phyloP scores from a whole-genome alignment of 306 rosid genomes.

The Luffa acutangula region DNA sequence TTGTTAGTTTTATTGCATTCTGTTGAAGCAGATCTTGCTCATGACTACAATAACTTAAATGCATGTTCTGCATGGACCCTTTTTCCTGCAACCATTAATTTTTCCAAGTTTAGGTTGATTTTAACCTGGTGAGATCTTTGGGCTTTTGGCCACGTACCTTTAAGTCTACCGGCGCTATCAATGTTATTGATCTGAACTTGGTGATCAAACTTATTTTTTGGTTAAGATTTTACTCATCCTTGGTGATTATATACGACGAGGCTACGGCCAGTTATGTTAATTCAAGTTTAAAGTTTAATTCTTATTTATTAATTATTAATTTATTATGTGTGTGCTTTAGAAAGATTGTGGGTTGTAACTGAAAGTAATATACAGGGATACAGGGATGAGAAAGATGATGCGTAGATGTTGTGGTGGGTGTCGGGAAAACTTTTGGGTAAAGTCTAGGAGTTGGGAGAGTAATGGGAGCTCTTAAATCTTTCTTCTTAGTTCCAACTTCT shows the following conservation, averaged over 20 bases:
- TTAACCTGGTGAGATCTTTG: background rate
- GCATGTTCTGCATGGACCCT: background rate
- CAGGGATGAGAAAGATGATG: background rate
- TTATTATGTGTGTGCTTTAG: background rate
- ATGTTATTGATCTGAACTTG: background rate
- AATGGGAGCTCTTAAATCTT: background rate
- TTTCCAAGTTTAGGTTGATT: background rate
- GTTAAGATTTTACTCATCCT: background rate
- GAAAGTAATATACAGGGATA: background rate
- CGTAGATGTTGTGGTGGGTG: background rate
- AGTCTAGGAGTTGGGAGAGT: background rate
- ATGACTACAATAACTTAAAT: background rate
- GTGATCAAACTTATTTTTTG: background rate
- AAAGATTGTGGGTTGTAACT: background rate
- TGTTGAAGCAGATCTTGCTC: background rate
- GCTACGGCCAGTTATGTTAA: background rate
- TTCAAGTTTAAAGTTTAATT: background rate
- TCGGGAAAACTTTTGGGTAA: background rate
- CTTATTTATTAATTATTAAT: background rate
- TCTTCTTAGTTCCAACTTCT: background rate
- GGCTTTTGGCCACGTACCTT: background rate
- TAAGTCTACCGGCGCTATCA: too few species aligned
- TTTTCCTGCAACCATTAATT: background rate
- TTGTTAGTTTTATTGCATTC: constrained; percentile 9
- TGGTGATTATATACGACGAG: background rate